Base-by-base conservation (phyloP, 345 rosid genomes). In the Arabidopsis suecica region DNA sequence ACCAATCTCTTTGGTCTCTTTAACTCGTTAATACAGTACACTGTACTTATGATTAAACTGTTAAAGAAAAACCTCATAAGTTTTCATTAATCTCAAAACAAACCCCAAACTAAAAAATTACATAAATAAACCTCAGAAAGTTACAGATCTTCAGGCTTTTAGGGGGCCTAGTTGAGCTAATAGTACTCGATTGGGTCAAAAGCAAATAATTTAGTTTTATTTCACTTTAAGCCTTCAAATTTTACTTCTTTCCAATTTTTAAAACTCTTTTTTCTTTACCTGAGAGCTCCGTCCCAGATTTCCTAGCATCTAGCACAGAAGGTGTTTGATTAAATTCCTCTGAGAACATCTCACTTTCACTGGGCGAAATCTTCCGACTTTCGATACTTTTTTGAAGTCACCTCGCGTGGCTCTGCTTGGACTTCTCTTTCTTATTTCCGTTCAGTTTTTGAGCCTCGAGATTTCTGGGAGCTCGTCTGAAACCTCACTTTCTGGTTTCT, bases 251-350 rank as follows among this genome's bases (percentile, higher is more conserved):
- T 54, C 2, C 14, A 1, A 6, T 14, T 33, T 20, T 44, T 7
- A 2, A 9, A 51, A 2, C 6, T 22, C 5, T 5, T 14, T 37
- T 36, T 0, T 0, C 14, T 20, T 33, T 4, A 34, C 5, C 23
- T 1, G 0, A 4, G 28, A 18, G 13, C 12, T 5, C 0, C 1
- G 1, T 7, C 23, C 28, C 5, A 22, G 47, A 9, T 47, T 47
- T 47, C 12, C 5, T 25, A 12, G 45, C 14, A 42, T 23, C 49
- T 3, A 33, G 80, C 76, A 48, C 71, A 47, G 10, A 63, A 70
- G 20, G 6, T 70, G 80, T 63, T 77, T 9, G 80, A 36, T 77
- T 62, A 25, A 63, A 77, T 62, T 54, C 66, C 42, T 70, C 66
- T 20, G 2, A 63, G 20, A 77, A 20, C 28, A 62, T 69, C 37